Evolutionary conservation across 306 rosid genomes (phyloP).

Genomic region (Malus sylvestris): DNA sequence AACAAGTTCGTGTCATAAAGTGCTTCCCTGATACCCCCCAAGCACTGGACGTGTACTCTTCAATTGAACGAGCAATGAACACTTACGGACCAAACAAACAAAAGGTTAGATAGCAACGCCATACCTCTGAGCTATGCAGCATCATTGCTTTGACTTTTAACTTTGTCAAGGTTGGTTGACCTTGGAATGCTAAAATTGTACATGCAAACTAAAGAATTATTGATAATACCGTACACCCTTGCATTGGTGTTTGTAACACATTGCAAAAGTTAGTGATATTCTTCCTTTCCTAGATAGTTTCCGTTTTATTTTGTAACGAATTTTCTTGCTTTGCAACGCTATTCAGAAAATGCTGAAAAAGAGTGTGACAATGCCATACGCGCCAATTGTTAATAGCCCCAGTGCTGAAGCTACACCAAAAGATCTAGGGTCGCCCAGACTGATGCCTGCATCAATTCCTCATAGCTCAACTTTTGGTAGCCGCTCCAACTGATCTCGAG

Average conservation of each 20-base stretch:
- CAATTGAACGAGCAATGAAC: constrained; percentile 69
- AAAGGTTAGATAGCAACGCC: constrained; percentile 46
- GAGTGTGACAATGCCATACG: constrained; percentile 66
- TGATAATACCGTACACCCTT: neutral
- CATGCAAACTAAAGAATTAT: neutral
- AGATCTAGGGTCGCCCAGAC: constrained; percentile 53
- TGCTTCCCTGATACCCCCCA: constrained; percentile 57
- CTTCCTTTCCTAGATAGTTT: neutral
- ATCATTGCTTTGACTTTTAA: neutral
- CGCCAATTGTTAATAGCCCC: constrained; percentile 54
- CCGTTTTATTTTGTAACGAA: neutral
- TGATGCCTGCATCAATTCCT: constrained; percentile 48
- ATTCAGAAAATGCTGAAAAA: constrained; percentile 45
- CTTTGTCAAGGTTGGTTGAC: neutral
- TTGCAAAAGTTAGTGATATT: neutral
- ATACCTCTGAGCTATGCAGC: neutral
- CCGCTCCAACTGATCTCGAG: constrained; percentile 22
- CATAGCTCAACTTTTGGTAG: constrained; percentile 71
- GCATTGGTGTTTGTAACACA: neutral
- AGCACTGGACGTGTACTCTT: constrained; percentile 66
- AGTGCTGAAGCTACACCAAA: constrained; percentile 37
- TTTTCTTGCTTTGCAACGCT: constrained; percentile 16
- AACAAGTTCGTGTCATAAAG: constrained; percentile 51
- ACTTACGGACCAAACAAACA: constrained; percentile 60
- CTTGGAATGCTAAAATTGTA: neutral